These are phyloP conservation scores for Schizonepeta tenuifolia DNA, from an alignment of 257 asterid species.

Conservation along the genomic window DNA sequence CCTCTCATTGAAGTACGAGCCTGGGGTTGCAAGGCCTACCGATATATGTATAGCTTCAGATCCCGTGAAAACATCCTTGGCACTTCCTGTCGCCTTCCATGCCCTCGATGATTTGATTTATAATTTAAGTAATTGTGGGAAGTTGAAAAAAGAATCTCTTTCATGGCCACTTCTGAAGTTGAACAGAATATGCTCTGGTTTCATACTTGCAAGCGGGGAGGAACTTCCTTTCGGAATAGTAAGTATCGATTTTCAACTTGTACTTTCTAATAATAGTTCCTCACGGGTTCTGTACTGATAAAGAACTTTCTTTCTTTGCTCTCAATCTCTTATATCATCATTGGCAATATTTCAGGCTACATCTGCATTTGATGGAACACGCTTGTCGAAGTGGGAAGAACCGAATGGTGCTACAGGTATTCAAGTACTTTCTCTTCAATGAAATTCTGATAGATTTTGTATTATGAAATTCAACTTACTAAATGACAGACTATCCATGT, in stretches of 20 bases:
- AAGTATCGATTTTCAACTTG: constrained; percentile 42
- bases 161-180: constrained; percentile 89
- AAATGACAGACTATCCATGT: not conserved
- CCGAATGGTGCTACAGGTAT: constrained; percentile 96
- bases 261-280: constrained; percentile 11
- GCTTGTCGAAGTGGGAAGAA: constrained; percentile 98
- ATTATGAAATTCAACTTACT: not conserved
- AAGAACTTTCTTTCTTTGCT: constrained; percentile 10
- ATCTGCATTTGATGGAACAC: constrained; percentile 97
- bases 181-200: constrained; percentile 80
- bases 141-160: constrained; percentile 55
- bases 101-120: constrained; percentile 79
- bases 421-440: constrained; percentile 29
- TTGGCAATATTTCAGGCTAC: constrained; percentile 57
- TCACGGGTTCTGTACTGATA: constrained; percentile 23
- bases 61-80: constrained; percentile 80
- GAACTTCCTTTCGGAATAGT: constrained; percentile 98
- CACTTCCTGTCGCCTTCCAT: constrained; percentile 87
- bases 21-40: constrained; percentile 47
- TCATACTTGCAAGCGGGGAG: constrained; percentile 93
- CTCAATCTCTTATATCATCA: constrained; percentile 24
- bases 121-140: constrained; percentile 47
- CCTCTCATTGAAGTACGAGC: constrained; percentile 68
- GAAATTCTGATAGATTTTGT: not conserved
- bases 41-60: constrained; percentile 68